Percentiles rank a stretch among this genome's conserved stretches.
These are phyloP conservation scores for Cytospora piceae DNA, from an alignment of 2,329 filamentous ascomycete species.

Conservation along the genomic window DNA sequence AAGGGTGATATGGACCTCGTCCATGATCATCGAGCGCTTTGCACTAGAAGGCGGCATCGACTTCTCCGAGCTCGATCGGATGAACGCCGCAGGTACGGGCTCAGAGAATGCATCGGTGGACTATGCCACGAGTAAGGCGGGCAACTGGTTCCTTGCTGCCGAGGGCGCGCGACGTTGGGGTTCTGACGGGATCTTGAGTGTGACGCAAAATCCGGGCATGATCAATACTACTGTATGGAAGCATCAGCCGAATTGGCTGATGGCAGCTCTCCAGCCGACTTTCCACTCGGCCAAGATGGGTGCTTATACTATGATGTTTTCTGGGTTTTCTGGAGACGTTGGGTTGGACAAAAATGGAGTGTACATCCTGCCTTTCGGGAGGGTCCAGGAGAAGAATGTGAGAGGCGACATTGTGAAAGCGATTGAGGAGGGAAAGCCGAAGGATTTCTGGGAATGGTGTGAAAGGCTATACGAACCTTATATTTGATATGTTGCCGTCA, in stretches of 20 bases:
- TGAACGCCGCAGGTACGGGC: slow-evolving; percentile 18
- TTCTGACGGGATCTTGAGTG: slow-evolving; percentile 23
- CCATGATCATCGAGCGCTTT: slow-evolving; percentile 28
- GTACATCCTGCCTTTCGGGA: slow-evolving; percentile 27
- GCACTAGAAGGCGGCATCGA: slow-evolving; percentile 22
- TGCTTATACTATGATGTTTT: slow-evolving; percentile 27
- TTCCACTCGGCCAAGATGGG: slow-evolving; percentile 21
- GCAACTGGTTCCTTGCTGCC: slow-evolving; percentile 28
- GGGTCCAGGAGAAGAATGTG: slow-evolving; percentile 23
- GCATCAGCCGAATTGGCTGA: slow-evolving; percentile 22
- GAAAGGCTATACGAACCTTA: slow-evolving; percentile 6
- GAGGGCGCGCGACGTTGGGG: slow-evolving; percentile 25
- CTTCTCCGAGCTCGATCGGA: slow-evolving; percentile 19
- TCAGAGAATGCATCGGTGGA: slow-evolving; percentile 18
- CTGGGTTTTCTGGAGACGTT: slow-evolving; percentile 20
- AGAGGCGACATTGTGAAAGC: slow-evolving; percentile 23
- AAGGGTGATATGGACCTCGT: slow-evolving; percentile 40
- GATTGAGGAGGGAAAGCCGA: slow-evolving; percentile 18
- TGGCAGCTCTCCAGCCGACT: slow-evolving; percentile 22
- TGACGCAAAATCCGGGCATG: slow-evolving; percentile 29
- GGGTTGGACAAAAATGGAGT: slow-evolving; percentile 23
- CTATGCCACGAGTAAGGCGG: slow-evolving; percentile 27
- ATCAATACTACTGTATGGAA: slow-evolving; percentile 27
- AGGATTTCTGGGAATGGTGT: slow-evolving; percentile 29
- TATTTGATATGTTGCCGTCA: neutral